Evolutionary conservation across 345 rosid genomes (phyloP).

Genomic region (Eucalyptus tenuipes): DNA sequence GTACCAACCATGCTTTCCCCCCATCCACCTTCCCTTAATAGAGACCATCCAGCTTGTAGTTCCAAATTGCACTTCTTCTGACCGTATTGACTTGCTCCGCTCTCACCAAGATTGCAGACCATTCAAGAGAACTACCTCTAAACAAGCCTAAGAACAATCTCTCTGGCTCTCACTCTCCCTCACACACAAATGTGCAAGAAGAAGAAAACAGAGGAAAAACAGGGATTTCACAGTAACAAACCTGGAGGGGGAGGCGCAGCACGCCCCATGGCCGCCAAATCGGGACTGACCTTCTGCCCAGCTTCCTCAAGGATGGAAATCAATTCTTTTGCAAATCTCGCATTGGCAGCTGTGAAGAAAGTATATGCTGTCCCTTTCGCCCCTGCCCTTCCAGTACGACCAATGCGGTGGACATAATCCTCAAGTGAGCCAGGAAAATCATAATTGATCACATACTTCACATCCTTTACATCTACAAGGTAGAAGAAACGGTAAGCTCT

Average conservation of each 20-base stretch:
- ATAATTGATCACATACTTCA: constrained; percentile 87
- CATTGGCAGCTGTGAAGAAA: constrained; percentile 95
- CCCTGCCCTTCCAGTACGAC: constrained; percentile 98
- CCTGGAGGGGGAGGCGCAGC: constrained; percentile 94
- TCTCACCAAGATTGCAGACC: neutral
- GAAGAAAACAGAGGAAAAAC: neutral
- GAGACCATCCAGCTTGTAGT: neutral
- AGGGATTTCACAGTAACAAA: constrained; percentile 12
- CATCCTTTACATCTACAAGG: constrained; percentile 84
- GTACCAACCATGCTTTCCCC: neutral
- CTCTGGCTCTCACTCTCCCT: neutral
- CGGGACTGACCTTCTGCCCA: constrained; percentile 86
- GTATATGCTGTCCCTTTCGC: constrained; percentile 99
- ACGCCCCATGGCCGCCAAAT: constrained; percentile 93
- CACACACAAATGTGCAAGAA: neutral
- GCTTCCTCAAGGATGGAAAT: constrained; percentile 88
- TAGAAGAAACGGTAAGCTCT: neutral
- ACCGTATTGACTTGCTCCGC: neutral
- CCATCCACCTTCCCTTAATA: neutral
- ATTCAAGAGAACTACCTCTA: neutral
- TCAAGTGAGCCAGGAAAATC: constrained; percentile 99
- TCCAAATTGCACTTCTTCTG: neutral
- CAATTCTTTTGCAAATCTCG: constrained; percentile 93
- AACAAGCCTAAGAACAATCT: neutral
- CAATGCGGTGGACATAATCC: constrained; percentile 97